Percentiles rank a stretch among this genome's conserved stretches.
phyloP scores from a whole-genome alignment of 208 protist species.

The Trypanosomatidae sp. region DNA sequence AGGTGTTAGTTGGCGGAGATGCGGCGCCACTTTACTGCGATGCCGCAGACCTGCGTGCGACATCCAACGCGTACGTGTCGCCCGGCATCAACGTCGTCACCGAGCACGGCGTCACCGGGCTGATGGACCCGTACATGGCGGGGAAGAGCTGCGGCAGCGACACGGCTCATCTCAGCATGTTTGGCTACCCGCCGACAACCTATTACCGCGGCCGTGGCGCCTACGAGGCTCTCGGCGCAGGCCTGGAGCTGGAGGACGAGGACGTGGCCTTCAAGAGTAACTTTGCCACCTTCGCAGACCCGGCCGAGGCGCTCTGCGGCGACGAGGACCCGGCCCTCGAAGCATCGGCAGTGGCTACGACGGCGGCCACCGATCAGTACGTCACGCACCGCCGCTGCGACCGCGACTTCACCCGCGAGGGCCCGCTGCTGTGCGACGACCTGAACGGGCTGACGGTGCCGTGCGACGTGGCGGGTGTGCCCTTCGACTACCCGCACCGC shows the following conservation, averaged over 20 bases:
- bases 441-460: slow-evolving; percentile 45
- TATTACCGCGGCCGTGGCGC: slow-evolving; percentile 75
- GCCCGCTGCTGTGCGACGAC: slow-evolving; percentile 44
- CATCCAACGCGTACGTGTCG: slow-evolving; percentile 12
- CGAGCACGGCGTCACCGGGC: slow-evolving; percentile 47
- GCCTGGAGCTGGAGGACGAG: slow-evolving; percentile 49
- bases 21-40: too few relatives aligned
- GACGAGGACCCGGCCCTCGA: slow-evolving; percentile 32
- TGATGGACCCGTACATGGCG: slow-evolving; percentile 72
- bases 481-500: slow-evolving; percentile 46
- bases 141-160: slow-evolving; percentile 73
- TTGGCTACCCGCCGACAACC: slow-evolving; percentile 58
- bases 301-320: slow-evolving; percentile 19
- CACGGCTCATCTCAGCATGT: slow-evolving; percentile 72
- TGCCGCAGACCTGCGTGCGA: slow-evolving; percentile 5
- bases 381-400: slow-evolving; percentile 70
- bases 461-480: slow-evolving; percentile 31
- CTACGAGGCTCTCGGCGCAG: slow-evolving; percentile 69
- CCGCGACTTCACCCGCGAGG: slow-evolving; percentile 64
- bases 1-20: slow-evolving; percentile 3
- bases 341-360: slow-evolving; percentile 9
- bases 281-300: slow-evolving; percentile 54
- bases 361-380: slow-evolving; percentile 16
- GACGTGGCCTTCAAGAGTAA: slow-evolving; percentile 82
- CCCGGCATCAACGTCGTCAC: slow-evolving; percentile 60